Conservation (phyloP, 78 protist species). For the Polysphondylium violaceum region DNA sequence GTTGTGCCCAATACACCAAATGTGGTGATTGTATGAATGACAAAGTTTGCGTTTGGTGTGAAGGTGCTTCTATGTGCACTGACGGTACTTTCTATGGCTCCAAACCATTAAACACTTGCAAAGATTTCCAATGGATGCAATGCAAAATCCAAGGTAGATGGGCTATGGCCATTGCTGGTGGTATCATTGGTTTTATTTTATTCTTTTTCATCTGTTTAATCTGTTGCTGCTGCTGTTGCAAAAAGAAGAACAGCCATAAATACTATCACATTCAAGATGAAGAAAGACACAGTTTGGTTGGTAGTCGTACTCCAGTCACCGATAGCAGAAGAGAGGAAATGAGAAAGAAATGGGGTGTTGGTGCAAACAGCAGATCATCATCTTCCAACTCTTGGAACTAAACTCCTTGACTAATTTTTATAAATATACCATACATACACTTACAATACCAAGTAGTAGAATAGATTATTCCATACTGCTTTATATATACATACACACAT, state of each 20-base stretch:
- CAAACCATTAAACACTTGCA: conserved; percentile 47
- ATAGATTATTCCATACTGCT: no score
- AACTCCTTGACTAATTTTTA: no score
- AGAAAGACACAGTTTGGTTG: conserved; percentile 22
- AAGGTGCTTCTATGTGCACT: background rate
- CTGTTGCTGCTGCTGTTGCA: conserved; percentile 51
- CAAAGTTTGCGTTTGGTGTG: conserved; percentile 58
- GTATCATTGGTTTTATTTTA: conserved; percentile 16
- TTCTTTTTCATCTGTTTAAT: conserved; percentile 3
- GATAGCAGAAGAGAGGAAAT: conserved; percentile 48
- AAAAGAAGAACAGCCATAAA: background rate
- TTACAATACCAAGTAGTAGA: no score
- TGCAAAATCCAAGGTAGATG: conserved; percentile 71
- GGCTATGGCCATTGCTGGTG: conserved; percentile 50
- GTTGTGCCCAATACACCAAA: background rate
- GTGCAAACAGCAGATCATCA: no score
- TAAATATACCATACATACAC: no score
- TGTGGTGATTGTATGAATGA: conserved; percentile 34
- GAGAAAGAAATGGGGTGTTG: conserved; percentile 27
- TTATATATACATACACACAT: no score
- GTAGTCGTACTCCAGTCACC: conserved; percentile 55
- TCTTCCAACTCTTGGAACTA: no score
- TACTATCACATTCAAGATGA: conserved; percentile 54
- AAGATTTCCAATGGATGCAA: conserved; percentile 72
- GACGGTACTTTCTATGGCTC: conserved; percentile 77